Evolutionary conservation across 2,329 filamentous ascomycete genomes (phyloP).

Genomic region (Colletotrichum falcatum): DNA sequence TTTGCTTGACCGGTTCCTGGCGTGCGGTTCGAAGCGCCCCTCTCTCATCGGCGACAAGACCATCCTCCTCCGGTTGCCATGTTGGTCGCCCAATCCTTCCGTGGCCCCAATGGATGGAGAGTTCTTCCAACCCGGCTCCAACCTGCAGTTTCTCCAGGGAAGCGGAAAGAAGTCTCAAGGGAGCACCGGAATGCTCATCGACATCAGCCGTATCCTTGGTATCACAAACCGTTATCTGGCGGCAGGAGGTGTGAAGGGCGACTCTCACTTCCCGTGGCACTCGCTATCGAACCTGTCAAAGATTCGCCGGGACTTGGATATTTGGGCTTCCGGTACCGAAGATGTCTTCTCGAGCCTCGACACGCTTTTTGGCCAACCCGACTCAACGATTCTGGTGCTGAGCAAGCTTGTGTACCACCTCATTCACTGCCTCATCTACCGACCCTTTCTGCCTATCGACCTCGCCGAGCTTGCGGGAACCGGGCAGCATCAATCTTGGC

Average conservation of each 20-base stretch:
- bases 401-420: conserved; percentile 90
- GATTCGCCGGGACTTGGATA: conserved; percentile 85
- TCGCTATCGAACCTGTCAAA: conserved; percentile 86
- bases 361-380: conserved; percentile 79
- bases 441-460: conserved; percentile 88
- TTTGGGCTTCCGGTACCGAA: conserved; percentile 86
- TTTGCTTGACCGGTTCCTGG: conserved; percentile 84
- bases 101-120: conserved; percentile 78
- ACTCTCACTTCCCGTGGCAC: conserved; percentile 93
- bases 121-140: conserved; percentile 84
- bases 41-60: conserved; percentile 84
- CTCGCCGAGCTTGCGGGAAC: conserved; percentile 82
- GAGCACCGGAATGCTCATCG: conserved; percentile 83
- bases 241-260: conserved; percentile 86
- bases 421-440: conserved; percentile 87
- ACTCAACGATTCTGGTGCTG: conserved; percentile 82
- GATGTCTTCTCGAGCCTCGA: conserved; percentile 83
- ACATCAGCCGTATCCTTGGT: conserved; percentile 85
- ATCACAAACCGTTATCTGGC: conserved; percentile 87
- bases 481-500: conserved; percentile 91
- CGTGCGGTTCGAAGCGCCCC: conserved; percentile 84
- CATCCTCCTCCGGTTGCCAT: conserved; percentile 80
- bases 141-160: conserved; percentile 78
- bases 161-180: conserved; percentile 78
- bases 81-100: conserved; percentile 74